Percentiles rank a stretch among this genome's conserved stretches.
Evolutionary conservation across 1,284 basidiomycete genomes (phyloP).

Genomic region (Peniophora sp.): DNA sequence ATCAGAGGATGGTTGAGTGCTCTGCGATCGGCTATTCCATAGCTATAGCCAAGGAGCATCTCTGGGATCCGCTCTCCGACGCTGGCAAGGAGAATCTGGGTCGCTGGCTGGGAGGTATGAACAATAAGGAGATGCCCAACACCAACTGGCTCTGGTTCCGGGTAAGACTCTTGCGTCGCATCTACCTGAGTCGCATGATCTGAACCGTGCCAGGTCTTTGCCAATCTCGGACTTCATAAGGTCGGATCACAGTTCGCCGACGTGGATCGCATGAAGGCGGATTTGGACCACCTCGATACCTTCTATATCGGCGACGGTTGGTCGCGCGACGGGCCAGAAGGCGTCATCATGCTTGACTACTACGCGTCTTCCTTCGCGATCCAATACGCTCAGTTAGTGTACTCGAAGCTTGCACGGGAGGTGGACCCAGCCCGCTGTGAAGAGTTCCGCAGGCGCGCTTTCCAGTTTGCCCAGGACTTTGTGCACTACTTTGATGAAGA

Average conservation of each 20-base stretch:
- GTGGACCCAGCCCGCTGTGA: conserved; percentile 59
- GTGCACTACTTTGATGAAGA: conserved; percentile 70
- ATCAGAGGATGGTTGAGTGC: conserved; percentile 80
- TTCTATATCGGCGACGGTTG: conserved; percentile 74
- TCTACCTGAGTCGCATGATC: not conserved
- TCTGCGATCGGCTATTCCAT: conserved; percentile 70
- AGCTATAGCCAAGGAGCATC: conserved; percentile 53
- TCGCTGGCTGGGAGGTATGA: conserved; percentile 66
- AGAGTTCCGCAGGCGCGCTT: conserved; percentile 56
- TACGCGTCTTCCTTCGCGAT: conserved; percentile 78
- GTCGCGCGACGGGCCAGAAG: conserved; percentile 72
- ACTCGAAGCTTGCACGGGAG: conserved; percentile 57
- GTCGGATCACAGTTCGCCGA: conserved; percentile 55
- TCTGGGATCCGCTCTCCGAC: conserved; percentile 55
- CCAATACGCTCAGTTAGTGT: conserved; percentile 66
- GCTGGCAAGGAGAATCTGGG: conserved; percentile 52
- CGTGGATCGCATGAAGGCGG: conserved; percentile 56
- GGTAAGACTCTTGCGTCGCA: conserved; percentile 27
- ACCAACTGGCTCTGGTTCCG: conserved; percentile 83
- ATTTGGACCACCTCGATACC: conserved; percentile 71
- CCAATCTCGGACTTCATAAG: conserved; percentile 64
- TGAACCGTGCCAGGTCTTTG: conserved; percentile 43
- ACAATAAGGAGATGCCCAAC: conserved; percentile 66
- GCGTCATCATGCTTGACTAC: conserved; percentile 73
- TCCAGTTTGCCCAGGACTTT: conserved; percentile 60